Evolutionary conservation across 2,329 filamentous ascomycete species (phyloP), one percentile per base, ranked within the genome.

Genomic region (Curvularia lunata): DNA sequence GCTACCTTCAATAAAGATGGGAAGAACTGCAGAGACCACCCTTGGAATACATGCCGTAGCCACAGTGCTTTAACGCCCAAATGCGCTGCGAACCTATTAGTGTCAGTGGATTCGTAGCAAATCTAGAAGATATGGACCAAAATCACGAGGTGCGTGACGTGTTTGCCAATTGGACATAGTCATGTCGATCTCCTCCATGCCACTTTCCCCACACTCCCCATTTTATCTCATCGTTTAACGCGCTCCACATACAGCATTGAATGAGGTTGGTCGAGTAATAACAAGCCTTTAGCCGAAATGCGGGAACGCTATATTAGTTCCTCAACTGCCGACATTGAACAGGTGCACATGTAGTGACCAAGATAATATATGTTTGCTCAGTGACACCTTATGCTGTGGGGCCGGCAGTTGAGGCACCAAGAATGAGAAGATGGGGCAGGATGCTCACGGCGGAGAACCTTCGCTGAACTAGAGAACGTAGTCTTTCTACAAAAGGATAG

Each of bases 231-330:
- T 7, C 25, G 21, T 30, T n/a, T 2, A n/a, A 30, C 13, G 10
- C 10, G 25, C 43, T 46, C 43, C 43, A 46, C 43, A 32, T 46
- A 18, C n/a, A 19, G 12, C 7, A 12, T n/a, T 38, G 16, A 13
- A 13, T n/a, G 27, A 48, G 28, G 48, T 53, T 62, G 53, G 58
- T 55, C 21, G 37, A 47, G 58, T 42, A 63, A 63, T 63, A 57
- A 61, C 52, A 55, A 63, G 61, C 58, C 30, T 63, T 63, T 61
- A 63, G 52, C 61, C 61, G 54, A 61, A n/a, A 54, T 56, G 42
- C 30, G 37, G 45, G 37, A 48, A 48, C 42, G 30, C 34, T 34
- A 63, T 54, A 61, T 58, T 61, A 56, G 40, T 18, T 54, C 30
- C 41, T 18, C 46, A 63, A 58, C 58, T 63, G 52, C 61, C 61